These are phyloP conservation scores for Chaetomium tenue DNA, from an alignment of 495 filamentous ascomycete genomes.

Conservation along the genomic window DNA sequence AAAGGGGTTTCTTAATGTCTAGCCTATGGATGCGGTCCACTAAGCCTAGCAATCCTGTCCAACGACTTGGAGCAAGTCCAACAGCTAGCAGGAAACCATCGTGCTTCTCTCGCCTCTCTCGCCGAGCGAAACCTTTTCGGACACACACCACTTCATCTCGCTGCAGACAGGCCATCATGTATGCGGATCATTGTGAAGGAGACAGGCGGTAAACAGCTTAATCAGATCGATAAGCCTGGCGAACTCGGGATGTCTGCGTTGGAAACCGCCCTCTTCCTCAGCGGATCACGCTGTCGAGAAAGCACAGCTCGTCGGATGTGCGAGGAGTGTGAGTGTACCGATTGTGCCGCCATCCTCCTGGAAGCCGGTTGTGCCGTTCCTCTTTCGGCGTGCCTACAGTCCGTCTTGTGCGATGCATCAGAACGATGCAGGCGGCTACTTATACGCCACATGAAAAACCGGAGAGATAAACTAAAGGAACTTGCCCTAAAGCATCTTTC, in stretches of 20 bases:
- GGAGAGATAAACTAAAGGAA: neutral
- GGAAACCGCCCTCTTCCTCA: neutral
- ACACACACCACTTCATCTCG: neutral
- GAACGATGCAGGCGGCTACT: neutral
- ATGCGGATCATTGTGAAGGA: neutral
- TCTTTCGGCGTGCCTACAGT: too few species aligned
- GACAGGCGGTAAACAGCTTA: neutral
- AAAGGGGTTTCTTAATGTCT: neutral
- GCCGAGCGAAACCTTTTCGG: neutral
- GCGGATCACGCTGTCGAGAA: neutral
- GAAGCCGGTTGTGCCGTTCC: neutral
- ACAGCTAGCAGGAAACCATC: neutral
- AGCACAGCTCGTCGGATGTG: too few species aligned
- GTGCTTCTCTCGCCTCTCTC: neutral
- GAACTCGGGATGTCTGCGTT: neutral
- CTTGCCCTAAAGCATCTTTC: neutral
- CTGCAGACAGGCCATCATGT: neutral
- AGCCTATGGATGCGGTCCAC: neutral
- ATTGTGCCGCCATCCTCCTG: neutral
- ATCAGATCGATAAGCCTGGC: neutral
- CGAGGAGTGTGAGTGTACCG: too few species aligned
- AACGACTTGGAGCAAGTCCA: neutral
- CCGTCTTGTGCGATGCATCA: too few species aligned
- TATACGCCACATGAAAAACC: neutral
- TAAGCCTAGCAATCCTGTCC: neutral